These are phyloP conservation scores for Gynochthodes officinalis DNA, from an alignment of 257 asterid species.

Conservation along the genomic window DNA sequence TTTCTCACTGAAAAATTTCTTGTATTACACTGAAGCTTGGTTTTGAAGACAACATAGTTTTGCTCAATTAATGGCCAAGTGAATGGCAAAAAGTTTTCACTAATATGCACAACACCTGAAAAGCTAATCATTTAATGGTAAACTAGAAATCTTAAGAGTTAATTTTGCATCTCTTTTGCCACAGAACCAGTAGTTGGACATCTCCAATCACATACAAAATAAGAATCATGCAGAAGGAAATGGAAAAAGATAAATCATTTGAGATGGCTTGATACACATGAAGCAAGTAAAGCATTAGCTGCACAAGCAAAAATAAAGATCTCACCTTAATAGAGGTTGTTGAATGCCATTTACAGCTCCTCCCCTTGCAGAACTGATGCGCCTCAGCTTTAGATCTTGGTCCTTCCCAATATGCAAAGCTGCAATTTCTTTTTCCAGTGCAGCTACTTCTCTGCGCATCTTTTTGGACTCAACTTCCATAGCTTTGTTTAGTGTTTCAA, in stretches of 20 bases:
- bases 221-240: not conserved
- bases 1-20: not conserved
- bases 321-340: conserved; percentile 44
- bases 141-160: not conserved
- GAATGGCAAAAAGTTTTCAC: not conserved
- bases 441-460: conserved; percentile 83
- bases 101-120: not conserved
- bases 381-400: conserved; percentile 56
- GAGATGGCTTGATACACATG: not conserved
- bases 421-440: conserved; percentile 77
- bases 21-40: not conserved
- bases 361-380: conserved; percentile 45
- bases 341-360: conserved; percentile 47
- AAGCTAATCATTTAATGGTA: not conserved
- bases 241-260: not conserved
- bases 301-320: not conserved
- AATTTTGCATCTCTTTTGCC: not conserved
- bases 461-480: conserved; percentile 86
- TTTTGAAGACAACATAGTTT: not conserved
- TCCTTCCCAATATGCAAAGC: conserved; percentile 67
- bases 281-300: not conserved
- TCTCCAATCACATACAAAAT: not conserved
- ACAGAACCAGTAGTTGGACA: not conserved
- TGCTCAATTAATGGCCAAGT: not conserved
- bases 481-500: conserved; percentile 72